phyloP scores from a whole-genome alignment of 441 rosid genomes.

The Adansonia rubrostipa region DNA sequence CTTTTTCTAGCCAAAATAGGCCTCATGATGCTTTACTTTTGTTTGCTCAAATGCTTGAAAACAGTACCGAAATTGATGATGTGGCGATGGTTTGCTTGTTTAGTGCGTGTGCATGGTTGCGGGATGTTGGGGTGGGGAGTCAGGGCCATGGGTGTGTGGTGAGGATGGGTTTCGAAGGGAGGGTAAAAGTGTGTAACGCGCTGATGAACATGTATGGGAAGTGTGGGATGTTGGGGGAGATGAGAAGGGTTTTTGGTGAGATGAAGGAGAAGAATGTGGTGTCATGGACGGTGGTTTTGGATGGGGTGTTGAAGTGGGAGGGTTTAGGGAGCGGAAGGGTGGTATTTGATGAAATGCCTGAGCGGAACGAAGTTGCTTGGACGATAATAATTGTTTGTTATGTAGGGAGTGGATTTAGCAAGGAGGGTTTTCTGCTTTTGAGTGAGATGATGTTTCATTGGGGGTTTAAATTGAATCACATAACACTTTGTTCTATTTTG shows the following conservation, averaged over 20 bases:
- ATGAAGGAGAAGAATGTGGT: slow-evolving; percentile 64
- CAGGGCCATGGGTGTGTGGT: slow-evolving; percentile 63
- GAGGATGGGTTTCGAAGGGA: slow-evolving; percentile 54
- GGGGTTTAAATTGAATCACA: slow-evolving; percentile 47
- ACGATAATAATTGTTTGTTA: slow-evolving; percentile 70
- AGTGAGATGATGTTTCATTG: slow-evolving; percentile 47
- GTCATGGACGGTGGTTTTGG: slow-evolving; percentile 75
- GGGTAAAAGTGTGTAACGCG: slow-evolving; percentile 62
- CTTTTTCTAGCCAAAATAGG: slow-evolving; percentile 42
- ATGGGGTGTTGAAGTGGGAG: slow-evolving; percentile 43
- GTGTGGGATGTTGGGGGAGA: slow-evolving; percentile 49
- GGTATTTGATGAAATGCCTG: slow-evolving; percentile 68
- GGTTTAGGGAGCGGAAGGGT: slow-evolving; percentile 11
- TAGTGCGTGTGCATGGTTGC: slow-evolving; percentile 22
- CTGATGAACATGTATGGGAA: slow-evolving; percentile 57
- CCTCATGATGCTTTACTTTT: slow-evolving; percentile 41
- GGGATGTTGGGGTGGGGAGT: slow-evolving; percentile 51
- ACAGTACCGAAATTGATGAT: slow-evolving; percentile 35
- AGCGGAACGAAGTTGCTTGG: slow-evolving; percentile 73
- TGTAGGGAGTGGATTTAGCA: slow-evolving; percentile 62
- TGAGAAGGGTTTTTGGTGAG: slow-evolving; percentile 39
- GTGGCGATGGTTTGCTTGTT: slow-evolving; percentile 21
- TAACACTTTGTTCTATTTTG: slow-evolving; percentile 66
- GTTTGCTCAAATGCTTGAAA: slow-evolving; percentile 53
- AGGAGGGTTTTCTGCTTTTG: slow-evolving; percentile 52